Conservation (phyloP, 306 rosid genomes). For the Lotus japonicus region DNA sequence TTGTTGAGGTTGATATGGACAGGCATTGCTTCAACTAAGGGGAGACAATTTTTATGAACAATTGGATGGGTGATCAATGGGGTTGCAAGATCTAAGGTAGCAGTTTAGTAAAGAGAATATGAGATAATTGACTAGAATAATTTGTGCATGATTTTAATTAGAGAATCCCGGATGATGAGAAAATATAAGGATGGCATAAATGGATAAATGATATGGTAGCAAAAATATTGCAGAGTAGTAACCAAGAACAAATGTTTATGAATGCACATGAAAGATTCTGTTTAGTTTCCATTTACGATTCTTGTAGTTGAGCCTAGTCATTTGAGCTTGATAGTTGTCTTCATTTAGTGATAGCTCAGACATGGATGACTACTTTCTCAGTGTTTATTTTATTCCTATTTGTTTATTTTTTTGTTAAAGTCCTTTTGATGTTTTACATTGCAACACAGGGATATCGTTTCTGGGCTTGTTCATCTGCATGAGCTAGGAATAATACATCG, state of each 20-base stretch:
- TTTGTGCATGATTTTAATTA: not conserved
- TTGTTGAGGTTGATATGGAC: not conserved
- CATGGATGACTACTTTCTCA: not conserved
- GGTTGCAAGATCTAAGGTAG: not conserved
- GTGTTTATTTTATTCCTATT: not conserved
- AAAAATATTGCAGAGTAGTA: not conserved
- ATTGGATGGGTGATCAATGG: not conserved
- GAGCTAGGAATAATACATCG: slow-evolving; percentile 76
- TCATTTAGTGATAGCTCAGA: not conserved
- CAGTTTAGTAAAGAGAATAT: not conserved
- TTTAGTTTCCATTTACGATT: slow-evolving; percentile 5
- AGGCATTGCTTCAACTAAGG: not conserved
- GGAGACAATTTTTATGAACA: not conserved
- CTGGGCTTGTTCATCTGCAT: slow-evolving; percentile 75
- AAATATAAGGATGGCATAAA: not conserved
- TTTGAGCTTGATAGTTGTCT: not conserved
- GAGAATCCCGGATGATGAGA: not conserved
- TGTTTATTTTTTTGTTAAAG: not conserved
- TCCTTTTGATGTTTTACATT: slow-evolving; percentile 7
- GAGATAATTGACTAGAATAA: not conserved
- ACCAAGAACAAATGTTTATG: not conserved
- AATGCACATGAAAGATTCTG: not conserved
- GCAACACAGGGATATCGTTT: slow-evolving; percentile 53
- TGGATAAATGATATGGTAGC: not conserved
- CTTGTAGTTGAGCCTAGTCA: not conserved